Conservation (phyloP, 2,329 filamentous ascomycete genomes). For the Cercospora berteroae region DNA sequence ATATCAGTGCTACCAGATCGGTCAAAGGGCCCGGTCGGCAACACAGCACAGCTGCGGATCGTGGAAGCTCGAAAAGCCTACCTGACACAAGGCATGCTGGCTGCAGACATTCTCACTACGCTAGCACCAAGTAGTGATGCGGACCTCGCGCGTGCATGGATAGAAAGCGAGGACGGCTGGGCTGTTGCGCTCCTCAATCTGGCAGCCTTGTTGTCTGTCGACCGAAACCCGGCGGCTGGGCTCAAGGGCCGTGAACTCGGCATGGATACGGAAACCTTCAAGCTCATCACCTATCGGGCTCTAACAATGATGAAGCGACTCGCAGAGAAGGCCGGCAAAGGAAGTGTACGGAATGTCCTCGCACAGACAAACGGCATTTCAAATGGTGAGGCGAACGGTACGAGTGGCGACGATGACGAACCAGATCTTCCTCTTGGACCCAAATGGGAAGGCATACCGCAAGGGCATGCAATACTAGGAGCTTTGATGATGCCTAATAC, state of each 20-base stretch:
- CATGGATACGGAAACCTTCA: slow-evolving; percentile 35
- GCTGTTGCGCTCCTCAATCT: slow-evolving; percentile 75
- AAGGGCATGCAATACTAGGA: slow-evolving; percentile 48
- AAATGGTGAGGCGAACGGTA: slow-evolving; percentile 24
- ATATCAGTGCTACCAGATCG: slow-evolving; percentile 80
- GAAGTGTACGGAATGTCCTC: slow-evolving; percentile 24
- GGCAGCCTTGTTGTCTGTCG: slow-evolving; percentile 67
- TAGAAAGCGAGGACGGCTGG: slow-evolving; percentile 80
- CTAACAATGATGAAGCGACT: slow-evolving; percentile 49
- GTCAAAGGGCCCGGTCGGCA: slow-evolving; percentile 54
- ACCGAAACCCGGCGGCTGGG: slow-evolving; percentile 42
- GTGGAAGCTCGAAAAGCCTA: slow-evolving; percentile 83
- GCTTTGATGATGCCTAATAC: slow-evolving; percentile 46
- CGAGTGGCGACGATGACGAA: slow-evolving; percentile 28
- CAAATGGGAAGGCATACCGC: slow-evolving; percentile 47
- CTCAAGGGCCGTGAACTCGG: slow-evolving; percentile 27
- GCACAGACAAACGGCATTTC: slow-evolving; percentile 8
- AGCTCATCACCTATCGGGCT: slow-evolving; percentile 44
- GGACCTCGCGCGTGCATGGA: slow-evolving; percentile 72
- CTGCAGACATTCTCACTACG: slow-evolving; percentile 81
- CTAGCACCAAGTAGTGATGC: slow-evolving; percentile 52
- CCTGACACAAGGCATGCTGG: slow-evolving; percentile 86
- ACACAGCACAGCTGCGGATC: slow-evolving; percentile 54
- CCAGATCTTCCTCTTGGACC: slow-evolving; percentile 21
- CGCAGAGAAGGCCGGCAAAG: slow-evolving; percentile 44